These are phyloP conservation scores for Corylus americana DNA, from an alignment of 306 rosid species.

Conservation along the genomic window DNA sequence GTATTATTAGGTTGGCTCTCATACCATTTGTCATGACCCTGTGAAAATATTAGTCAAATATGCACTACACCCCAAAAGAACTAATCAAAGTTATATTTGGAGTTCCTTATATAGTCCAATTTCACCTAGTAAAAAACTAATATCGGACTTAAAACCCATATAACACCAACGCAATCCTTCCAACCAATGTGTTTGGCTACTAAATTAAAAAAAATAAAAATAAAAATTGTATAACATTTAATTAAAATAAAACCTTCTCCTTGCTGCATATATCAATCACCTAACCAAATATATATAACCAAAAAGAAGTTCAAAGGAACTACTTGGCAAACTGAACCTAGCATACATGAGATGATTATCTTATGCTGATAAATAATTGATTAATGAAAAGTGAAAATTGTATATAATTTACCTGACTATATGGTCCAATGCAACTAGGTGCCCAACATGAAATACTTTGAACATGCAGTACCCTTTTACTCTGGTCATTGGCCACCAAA, in stretches of 20 bases:
- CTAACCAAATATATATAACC: neutral
- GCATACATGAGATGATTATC: neutral
- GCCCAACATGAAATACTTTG: conserved; percentile 97
- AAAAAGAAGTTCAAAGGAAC: neutral
- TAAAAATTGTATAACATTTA: neutral
- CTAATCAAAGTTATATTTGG: too few species aligned
- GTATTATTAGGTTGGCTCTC: too few species aligned
- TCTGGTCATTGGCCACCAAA: conserved; percentile 64
- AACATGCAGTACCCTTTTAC: conserved; percentile 90
- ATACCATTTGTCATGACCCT: too few species aligned
- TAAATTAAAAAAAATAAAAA: neutral
- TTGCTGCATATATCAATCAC: neutral
- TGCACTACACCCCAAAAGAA: too few species aligned
- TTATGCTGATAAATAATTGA: conserved; percentile 9
- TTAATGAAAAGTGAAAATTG: neutral
- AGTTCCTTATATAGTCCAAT: too few species aligned
- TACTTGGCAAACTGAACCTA: neutral
- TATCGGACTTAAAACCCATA: too few species aligned
- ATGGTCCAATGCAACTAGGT: conserved; percentile 99
- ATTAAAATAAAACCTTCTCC: neutral
- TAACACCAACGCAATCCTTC: too few species aligned
- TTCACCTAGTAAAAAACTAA: too few species aligned
- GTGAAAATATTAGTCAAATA: too few species aligned
- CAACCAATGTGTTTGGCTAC: too few species aligned
- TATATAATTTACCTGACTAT: conserved; percentile 71